Conservation (phyloP, 1,284 basidiomycete genomes). For the Macrocystidia cucumis region DNA sequence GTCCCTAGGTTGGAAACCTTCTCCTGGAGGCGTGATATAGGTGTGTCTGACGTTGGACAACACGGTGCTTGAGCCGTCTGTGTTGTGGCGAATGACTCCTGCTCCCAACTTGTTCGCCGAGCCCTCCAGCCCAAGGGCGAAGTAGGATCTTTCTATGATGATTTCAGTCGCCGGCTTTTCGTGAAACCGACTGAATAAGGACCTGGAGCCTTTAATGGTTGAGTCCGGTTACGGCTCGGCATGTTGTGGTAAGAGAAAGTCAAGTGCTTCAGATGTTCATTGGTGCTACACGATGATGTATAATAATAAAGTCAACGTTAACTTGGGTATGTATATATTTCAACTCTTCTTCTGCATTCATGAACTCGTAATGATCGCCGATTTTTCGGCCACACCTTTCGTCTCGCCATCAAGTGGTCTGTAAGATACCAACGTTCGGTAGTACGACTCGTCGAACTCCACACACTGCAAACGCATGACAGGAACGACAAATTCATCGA, state of each 20-base stretch:
- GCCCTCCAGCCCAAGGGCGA: conserved; percentile 87
- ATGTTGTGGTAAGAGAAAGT: conserved; percentile 1
- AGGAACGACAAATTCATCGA: conserved; percentile 31
- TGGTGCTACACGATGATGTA: no score
- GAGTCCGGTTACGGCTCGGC: conserved; percentile 2
- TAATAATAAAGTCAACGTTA: no score
- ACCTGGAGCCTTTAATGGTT: conserved; percentile 29
- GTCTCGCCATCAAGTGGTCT: no score
- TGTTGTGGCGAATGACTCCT: conserved; percentile 83
- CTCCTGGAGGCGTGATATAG: conserved; percentile 96
- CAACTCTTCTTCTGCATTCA: conserved; percentile 9
- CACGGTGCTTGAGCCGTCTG: conserved; percentile 60
- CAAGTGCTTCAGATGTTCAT: conserved; percentile 9
- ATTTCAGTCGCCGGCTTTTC: not conserved
- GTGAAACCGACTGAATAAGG: conserved; percentile 12
- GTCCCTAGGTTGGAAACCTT: conserved; percentile 94
- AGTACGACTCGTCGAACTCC: conserved; percentile 32
- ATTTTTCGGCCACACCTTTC: no score
- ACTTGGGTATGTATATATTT: no score
- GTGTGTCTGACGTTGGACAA: conserved; percentile 91
- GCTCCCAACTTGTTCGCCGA: conserved; percentile 99
- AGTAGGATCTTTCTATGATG: conserved; percentile 46
- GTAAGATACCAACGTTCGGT: conserved; percentile 19
- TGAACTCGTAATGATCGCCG: no score
- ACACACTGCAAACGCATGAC: conserved; percentile 38